Base-by-base conservation (phyloP, 2,329 filamentous ascomycete species). In the Colletotrichum neosansevieriae region DNA sequence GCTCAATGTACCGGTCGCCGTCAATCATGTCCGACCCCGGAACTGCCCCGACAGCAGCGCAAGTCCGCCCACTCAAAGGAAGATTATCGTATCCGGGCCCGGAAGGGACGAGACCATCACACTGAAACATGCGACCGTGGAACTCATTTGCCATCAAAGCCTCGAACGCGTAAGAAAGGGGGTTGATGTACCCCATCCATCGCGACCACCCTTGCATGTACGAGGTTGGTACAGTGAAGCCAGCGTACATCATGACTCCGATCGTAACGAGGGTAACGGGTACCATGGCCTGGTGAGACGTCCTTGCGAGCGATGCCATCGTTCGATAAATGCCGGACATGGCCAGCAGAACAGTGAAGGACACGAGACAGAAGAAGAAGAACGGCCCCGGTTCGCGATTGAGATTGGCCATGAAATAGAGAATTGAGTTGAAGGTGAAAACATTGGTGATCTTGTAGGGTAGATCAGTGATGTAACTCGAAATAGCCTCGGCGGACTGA, bases 81-180 rank as follows among this genome's bases (percentile, higher is more conserved):
- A 82, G 77, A 45, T 81, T 74, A 2, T 71, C 75, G 69, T 86
- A 87, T 2, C 74, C 74, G 0, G 24, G 7, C 1, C 69, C 71
- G 57, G 71, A 79, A 0, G 87, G 87, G 2, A 88, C 80, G 59
- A 79, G 85, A 4, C 51, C 36, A 12, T 76, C 79, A 74, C 87
- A 89, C 0, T 58, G 57, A 76, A 91, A 96, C 0, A 87, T 70
- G 9, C 90, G 87, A 63, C 83, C 80, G 72, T 89, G 80, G 73
- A 97, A 97, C 78, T 97, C 94, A 78, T 97, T 97, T 70, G 92
- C 86, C 86, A 95, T 91, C 38, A 96, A 83, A 0, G 89, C 84
- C 77, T 97, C 93, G 74, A 97, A 97, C 0, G 89, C 89, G 71
- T 96, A 97, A 1, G 88, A 89, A 3, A 97, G 86, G 3, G 93